Evolutionary conservation across 2,329 filamentous ascomycete genomes (phyloP).

Genomic region (Fusarium sp.): DNA sequence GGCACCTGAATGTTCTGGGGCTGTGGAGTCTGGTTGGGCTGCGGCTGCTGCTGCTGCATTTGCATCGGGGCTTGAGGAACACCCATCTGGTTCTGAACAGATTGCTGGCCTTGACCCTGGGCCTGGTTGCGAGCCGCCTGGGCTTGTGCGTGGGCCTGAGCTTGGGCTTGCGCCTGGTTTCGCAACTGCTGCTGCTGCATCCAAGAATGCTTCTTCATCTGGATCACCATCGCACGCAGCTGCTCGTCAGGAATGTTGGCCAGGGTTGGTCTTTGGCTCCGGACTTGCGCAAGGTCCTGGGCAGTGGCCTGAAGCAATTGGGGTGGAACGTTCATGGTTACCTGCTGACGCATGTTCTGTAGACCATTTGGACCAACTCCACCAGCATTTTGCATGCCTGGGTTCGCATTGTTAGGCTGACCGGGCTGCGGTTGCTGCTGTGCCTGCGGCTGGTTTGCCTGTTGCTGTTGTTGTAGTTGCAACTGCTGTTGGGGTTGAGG

Average conservation of each 20-base stretch:
- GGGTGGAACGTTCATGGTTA: conserved; percentile 42
- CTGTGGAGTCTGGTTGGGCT: conserved; percentile 51
- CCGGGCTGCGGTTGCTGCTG: conserved; percentile 37
- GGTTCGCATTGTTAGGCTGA: conserved; percentile 45
- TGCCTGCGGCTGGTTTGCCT: conserved; percentile 26
- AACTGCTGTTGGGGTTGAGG: conserved; percentile 31
- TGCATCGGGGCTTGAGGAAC: conserved; percentile 61
- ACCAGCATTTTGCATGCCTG: conserved; percentile 34
- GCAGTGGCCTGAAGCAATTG: conserved; percentile 47
- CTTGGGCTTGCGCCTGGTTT: conserved; percentile 50
- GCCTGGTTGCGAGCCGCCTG: conserved; percentile 47
- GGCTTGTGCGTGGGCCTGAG: conserved; percentile 49
- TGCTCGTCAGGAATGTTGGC: conserved; percentile 48
- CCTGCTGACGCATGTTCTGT: conserved; percentile 39
- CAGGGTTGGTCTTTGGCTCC: conserved; percentile 40
- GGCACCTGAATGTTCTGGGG: conserved; percentile 50
- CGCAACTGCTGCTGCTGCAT: conserved; percentile 44
- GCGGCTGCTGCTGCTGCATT: conserved; percentile 52
- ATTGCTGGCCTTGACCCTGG: conserved; percentile 42
- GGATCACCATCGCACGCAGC: conserved; percentile 44
- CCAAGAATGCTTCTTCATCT: conserved; percentile 48
- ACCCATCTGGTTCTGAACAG: conserved; percentile 52
- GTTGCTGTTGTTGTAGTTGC: conserved; percentile 22
- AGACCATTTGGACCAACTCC: conserved; percentile 44
- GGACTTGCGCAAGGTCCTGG: conserved; percentile 47